Conservation (phyloP, 2,329 filamentous ascomycete genomes). For the Colletotrichum gloeosporioides region DNA sequence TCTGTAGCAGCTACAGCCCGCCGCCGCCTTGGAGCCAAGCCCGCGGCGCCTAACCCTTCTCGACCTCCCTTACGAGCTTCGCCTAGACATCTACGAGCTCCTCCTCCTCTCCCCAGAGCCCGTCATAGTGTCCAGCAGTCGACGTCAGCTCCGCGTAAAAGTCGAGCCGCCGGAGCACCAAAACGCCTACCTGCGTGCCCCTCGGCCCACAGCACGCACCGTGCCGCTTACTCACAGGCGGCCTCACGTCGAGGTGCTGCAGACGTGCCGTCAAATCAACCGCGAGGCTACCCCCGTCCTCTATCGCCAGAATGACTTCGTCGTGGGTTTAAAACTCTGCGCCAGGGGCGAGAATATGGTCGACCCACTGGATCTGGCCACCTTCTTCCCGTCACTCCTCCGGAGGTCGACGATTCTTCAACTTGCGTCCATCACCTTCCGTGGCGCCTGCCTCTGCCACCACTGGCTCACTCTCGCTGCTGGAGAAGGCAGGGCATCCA, state of each 20-base stretch:
- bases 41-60: conserved; percentile 21
- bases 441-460: conserved; percentile 23
- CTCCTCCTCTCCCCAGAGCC: conserved; percentile 24
- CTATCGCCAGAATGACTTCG: conserved; percentile 33
- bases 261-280: conserved; percentile 34
- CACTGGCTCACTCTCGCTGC: background rate
- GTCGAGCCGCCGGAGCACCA: conserved; percentile 12
- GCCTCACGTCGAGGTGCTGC: conserved; percentile 31
- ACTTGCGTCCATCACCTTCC: conserved; percentile 23
- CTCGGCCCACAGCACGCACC: conserved; percentile 6
- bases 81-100: conserved; percentile 31
- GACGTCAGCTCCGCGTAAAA: conserved; percentile 14
- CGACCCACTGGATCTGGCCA: background rate
- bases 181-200: conserved; percentile 2
- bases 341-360: conserved; percentile 18
- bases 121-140: conserved; percentile 16
- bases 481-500: background rate
- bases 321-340: conserved; percentile 19
- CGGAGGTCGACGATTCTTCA: conserved; percentile 24
- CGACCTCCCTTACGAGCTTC: conserved; percentile 31
- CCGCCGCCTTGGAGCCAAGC: background rate
- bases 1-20: background rate
- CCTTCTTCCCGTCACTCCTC: conserved; percentile 26
- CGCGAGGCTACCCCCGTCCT: conserved; percentile 33
- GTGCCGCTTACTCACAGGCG: background rate